A percentile compares a stretch with the other conserved stretches of the same genome.
phyloP scores from a whole-genome alignment of 2,329 filamentous ascomycete genomes.

The Penicillium sp. region DNA sequence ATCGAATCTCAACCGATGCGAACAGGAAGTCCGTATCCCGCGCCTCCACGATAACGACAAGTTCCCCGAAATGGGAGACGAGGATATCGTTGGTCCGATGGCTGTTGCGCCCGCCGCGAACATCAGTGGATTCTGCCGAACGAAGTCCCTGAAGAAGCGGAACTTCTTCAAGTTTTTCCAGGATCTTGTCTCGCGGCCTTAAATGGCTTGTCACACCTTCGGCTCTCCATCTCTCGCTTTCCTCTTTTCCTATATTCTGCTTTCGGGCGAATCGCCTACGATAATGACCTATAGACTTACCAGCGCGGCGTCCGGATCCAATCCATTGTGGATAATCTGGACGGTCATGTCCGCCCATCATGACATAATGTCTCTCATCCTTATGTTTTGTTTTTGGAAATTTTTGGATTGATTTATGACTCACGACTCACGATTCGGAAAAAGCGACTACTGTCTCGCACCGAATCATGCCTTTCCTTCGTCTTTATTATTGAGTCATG shows the following conservation, averaged over 20 bases:
- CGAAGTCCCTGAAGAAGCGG: slow-evolving; percentile 42
- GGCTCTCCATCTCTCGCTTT: not conserved
- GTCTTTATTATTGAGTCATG: slow-evolving; percentile 20
- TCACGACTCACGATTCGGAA: slow-evolving; percentile 30
- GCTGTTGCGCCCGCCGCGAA: slow-evolving; percentile 44
- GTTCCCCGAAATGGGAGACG: slow-evolving; percentile 83
- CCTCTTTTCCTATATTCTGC: slow-evolving; percentile 1
- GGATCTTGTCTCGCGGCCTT: slow-evolving; percentile 40
- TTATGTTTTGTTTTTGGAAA: not conserved
- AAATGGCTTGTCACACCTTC: no score
- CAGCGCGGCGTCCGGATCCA: slow-evolving; percentile 11
- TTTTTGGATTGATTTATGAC: slow-evolving; percentile 20
- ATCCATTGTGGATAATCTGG: not conserved
- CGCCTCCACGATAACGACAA: slow-evolving; percentile 63
- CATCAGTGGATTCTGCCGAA: slow-evolving; percentile 47
- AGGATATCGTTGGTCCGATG: slow-evolving; percentile 94
- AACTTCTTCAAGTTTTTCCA: slow-evolving; percentile 47
- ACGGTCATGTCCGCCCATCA: slow-evolving; percentile 13
- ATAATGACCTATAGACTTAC: slow-evolving; percentile 31
- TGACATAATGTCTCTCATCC: slow-evolving; percentile 33
- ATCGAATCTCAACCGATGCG: slow-evolving; percentile 48
- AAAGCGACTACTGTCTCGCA: slow-evolving; percentile 38
- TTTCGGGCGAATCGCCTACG: slow-evolving; percentile 15
- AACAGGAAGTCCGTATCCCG: slow-evolving; percentile 47
- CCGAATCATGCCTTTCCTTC: slow-evolving; percentile 30